Evolutionary conservation across 106 monocot species (phyloP).

Genomic region (Posidonia australis): DNA sequence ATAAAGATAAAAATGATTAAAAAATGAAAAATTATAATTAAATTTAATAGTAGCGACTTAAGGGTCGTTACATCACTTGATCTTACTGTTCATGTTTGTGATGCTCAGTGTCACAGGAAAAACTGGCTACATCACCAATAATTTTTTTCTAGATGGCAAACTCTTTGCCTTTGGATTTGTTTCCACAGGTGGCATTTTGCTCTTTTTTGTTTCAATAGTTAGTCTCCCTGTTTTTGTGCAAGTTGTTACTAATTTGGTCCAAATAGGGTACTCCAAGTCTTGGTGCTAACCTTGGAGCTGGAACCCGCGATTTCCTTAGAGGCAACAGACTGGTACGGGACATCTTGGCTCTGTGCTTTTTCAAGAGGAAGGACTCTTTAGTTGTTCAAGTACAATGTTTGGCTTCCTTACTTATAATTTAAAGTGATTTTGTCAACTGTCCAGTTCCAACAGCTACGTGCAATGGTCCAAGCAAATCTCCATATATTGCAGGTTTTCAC

Average conservation of each 20-base stretch:
- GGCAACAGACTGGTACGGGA: slow-evolving; percentile 72
- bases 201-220: background rate
- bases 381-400: too few species aligned
- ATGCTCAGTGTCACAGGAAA: too few species aligned
- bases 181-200: slow-evolving; percentile 57
- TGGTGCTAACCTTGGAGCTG: slow-evolving; percentile 51
- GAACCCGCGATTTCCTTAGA: slow-evolving; percentile 85
- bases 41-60: too few species aligned
- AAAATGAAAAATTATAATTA: too few species aligned
- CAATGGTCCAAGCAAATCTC: slow-evolving; percentile 95
- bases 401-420: too few species aligned
- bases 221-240: too few species aligned
- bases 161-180: slow-evolving; percentile 77
- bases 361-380: background rate
- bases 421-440: background rate
- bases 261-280: slow-evolving; percentile 27
- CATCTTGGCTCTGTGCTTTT: background rate
- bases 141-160: too few species aligned
- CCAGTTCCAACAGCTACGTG: slow-evolving; percentile 75
- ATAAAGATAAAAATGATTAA: too few species aligned
- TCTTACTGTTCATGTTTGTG: too few species aligned
- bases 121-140: too few species aligned
- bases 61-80: too few species aligned
- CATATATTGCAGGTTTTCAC: slow-evolving; percentile 82
- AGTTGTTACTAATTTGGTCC: too few species aligned